Evolutionary conservation across 1,284 basidiomycete species (phyloP).

Genomic region (Marasmius tenuissimus): DNA sequence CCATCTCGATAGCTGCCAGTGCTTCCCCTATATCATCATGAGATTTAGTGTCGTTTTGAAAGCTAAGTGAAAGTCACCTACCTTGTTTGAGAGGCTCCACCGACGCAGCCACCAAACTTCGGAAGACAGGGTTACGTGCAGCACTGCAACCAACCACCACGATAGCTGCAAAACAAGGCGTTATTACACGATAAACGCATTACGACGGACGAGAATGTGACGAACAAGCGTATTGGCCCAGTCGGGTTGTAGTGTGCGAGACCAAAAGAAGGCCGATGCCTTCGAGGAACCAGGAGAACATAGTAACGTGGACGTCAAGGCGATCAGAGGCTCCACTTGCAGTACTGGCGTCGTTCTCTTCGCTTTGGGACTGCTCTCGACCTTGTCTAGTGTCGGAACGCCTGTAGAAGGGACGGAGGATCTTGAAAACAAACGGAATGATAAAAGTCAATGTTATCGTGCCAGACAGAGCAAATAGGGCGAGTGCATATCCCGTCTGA

Average conservation of each 20-base stretch:
- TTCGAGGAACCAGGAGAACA: constrained; percentile 20
- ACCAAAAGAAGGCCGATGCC: constrained; percentile 18
- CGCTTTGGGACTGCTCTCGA: not conserved
- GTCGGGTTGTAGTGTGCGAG: constrained; percentile 15
- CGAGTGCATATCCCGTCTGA: constrained; percentile 7
- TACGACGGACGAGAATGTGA: not conserved
- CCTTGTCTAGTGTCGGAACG: not conserved
- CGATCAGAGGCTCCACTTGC: constrained; percentile 22
- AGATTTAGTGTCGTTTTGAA: not conserved
- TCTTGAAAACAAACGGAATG: not conserved
- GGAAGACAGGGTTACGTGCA: constrained; percentile 20
- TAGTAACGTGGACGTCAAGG: constrained; percentile 29
- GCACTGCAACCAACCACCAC: constrained; percentile 18
- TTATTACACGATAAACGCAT: not conserved
- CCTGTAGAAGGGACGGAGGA: constrained; percentile 7
- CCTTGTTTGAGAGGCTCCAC: constrained; percentile 32
- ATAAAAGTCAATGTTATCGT: not conserved
- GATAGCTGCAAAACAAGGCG: constrained; percentile 12
- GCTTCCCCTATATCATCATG: constrained; percentile 25
- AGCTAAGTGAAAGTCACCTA: constrained; percentile 4
- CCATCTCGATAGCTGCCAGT: constrained; percentile 30
- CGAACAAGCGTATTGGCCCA: constrained; percentile 16
- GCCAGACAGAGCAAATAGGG: not conserved
- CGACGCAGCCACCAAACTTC: constrained; percentile 28
- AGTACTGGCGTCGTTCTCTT: not conserved